Conservation (phyloP, 2,329 filamentous ascomycete genomes). For the Penicillium sp. region DNA sequence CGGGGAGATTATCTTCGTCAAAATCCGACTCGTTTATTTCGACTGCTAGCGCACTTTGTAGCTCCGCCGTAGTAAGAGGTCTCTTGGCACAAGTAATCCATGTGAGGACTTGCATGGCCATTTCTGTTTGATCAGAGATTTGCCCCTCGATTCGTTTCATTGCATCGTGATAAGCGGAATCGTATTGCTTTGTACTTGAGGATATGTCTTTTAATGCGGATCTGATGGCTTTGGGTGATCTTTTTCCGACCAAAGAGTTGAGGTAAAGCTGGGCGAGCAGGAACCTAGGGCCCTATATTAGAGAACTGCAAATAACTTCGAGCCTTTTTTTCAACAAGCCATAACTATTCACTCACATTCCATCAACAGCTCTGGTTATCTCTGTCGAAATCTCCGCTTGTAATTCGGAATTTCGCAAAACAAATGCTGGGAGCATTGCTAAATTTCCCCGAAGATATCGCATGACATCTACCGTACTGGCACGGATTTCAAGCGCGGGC, state of each 20-base stretch:
- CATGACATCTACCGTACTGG: neutral
- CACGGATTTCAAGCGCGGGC: neutral
- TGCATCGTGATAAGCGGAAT: neutral
- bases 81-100: neutral
- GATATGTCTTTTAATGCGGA: neutral
- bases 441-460: neutral
- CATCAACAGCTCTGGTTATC: neutral
- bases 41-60: neutral
- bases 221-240: neutral
- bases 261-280: neutral
- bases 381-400: slow-evolving; percentile 13
- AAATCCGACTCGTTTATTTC: neutral
- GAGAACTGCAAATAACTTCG: neutral
- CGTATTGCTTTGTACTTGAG: neutral
- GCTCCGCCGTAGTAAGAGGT: neutral
- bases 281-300: neutral
- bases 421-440: neutral
- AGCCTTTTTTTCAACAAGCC: no score
- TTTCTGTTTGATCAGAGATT: neutral
- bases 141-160: neutral
- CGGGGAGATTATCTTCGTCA: neutral
- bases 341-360: neutral
- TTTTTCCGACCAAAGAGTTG: neutral
- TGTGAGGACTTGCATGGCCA: neutral
- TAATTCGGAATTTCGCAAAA: slow-evolving; percentile 9